Base-by-base conservation (phyloP, 78 protist species). In the Cyanophora paradoxa region DNA sequence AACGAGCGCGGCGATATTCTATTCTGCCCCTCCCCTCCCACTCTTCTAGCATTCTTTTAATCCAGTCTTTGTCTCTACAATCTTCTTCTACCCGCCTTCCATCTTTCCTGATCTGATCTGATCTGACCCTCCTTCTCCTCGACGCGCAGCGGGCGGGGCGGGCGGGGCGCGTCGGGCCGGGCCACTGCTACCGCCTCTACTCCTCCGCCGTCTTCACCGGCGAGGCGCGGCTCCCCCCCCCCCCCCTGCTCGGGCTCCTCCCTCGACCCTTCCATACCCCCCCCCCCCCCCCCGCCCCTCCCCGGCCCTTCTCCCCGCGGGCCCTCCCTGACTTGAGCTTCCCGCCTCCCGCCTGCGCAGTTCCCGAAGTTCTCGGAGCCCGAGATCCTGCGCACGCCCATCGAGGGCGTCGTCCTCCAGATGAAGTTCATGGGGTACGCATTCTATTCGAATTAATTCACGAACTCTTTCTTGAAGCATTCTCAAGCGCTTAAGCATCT, bases 171-270 rank as follows among this genome's bases (percentile, higher is more conserved):
- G 59, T 16, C 11, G 96, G 87, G 1, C 92, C 95, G 16, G 98
- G 98, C 8, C 95, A 92, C 77, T 81, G 94, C 77, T 93, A 90
- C 69, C 74, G 96, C 11, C 76, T 94, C 14, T 94, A 75, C 77
- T 77, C 91, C 4, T 46, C 89, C 20, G 94, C 95, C 6, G 95
- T 87, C 14, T 88, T 71, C 59, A 81, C 61, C 22, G 19, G n/a
- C n/a, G n/a, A n/a, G n/a, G n/a, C n/a, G n/a, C n/a, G n/a, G n/a
- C n/a, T n/a, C n/a, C n/a, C n/a, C n/a, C n/a, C n/a, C n/a, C n/a
- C n/a, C n/a, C n/a, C n/a, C n/a, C n/a, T n/a, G n/a, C n/a, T n/a
- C n/a, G n/a, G n/a, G n/a, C n/a, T n/a, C 42, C 66, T 91, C 61
- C 61, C 74, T n/a, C n/a, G n/a, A n/a, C n/a, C n/a, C n/a, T n/a